Base-by-base conservation (phyloP, 257 asterid species). In the Mentha longifolia region DNA sequence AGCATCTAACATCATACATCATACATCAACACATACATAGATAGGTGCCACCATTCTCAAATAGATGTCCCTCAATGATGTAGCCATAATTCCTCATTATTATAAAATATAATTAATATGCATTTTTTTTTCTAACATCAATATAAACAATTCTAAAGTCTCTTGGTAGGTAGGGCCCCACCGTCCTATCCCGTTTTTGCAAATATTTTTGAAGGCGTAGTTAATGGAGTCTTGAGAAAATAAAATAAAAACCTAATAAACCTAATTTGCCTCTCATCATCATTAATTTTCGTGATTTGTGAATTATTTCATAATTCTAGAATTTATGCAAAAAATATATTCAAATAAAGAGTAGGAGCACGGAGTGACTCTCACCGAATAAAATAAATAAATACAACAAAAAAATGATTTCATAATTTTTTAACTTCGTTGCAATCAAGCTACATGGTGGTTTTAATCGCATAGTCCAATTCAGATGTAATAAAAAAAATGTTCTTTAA, bases 41-140 rank as follows among this genome's bases (percentile, higher is more conserved):
- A 73, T 60, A 31, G 43, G 39, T 20, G 62, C 31, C 64, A 67
- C 73, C 68, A 68, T 51, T 62, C 35, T 52, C 16, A 49, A 22
- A 52, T 41, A 16, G 61, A 41, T 30, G 67, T 22, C 43, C 4
- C 54, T 61, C 67, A 61, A 78, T 78, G 71, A 78, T 69, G 79
- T 41, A 49, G 8, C 67, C 70, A 78, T 78, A 58, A 74, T 69
- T 78, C 61, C 71, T 64, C 76, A 61, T 78, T 62, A 78, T 62
- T 68, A 9, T 2, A 33, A 60, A 68, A 50, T 51, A 65, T 2
- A 43, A n/a, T 14, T 3, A 15, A 7, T 39, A 17, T 42, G 6
- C 6, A 45, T 15, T 13, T 35, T 25, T 16, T 25, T 16, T 2
- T 2, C 31, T 28, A 15, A 31, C 6, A 37, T 12, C 0, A 30